A percentile compares a stretch with the other conserved stretches of the same genome.
Evolutionary conservation across 305 asterid genomes (phyloP).

Genomic region (Solanum hybrid): DNA sequence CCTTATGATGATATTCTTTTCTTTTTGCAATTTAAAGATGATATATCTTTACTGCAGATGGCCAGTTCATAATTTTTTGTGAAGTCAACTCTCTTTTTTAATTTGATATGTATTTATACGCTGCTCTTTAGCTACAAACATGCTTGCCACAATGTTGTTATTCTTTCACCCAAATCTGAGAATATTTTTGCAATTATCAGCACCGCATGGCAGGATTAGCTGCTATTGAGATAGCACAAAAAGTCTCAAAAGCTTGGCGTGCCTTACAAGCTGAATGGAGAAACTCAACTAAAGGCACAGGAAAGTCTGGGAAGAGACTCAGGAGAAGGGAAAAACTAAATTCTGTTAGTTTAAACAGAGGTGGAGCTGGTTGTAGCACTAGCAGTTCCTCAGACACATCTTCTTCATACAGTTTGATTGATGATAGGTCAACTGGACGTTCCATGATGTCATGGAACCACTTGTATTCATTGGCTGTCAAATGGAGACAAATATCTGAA

Average conservation of each 20-base stretch:
- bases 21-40: neutral
- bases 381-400: slow-evolving; percentile 67
- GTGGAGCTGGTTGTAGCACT: slow-evolving; percentile 98
- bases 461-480: slow-evolving; percentile 78
- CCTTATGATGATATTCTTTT: neutral
- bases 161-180: slow-evolving; percentile 16
- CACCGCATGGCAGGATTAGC: slow-evolving; percentile 99
- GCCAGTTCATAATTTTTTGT: slow-evolving; percentile 6
- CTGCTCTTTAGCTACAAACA: slow-evolving; percentile 9
- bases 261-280: slow-evolving; percentile 80
- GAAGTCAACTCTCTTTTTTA: neutral
- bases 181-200: slow-evolving; percentile 31
- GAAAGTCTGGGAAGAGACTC: slow-evolving; percentile 62
- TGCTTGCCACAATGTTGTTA: slow-evolving; percentile 13
- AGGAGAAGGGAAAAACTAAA: slow-evolving; percentile 63
- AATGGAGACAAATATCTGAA: slow-evolving; percentile 99
- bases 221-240: slow-evolving; percentile 94
- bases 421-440: slow-evolving; percentile 65
- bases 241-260: slow-evolving; percentile 89
- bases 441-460: slow-evolving; percentile 76
- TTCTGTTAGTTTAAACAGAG: slow-evolving; percentile 77
- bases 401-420: slow-evolving; percentile 33
- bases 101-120: neutral
- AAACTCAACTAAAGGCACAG: slow-evolving; percentile 56
- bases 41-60: slow-evolving; percentile 3